phyloP scores from a whole-genome alignment of 1,284 basidiomycete genomes.

The Sporisorium exsertum region DNA sequence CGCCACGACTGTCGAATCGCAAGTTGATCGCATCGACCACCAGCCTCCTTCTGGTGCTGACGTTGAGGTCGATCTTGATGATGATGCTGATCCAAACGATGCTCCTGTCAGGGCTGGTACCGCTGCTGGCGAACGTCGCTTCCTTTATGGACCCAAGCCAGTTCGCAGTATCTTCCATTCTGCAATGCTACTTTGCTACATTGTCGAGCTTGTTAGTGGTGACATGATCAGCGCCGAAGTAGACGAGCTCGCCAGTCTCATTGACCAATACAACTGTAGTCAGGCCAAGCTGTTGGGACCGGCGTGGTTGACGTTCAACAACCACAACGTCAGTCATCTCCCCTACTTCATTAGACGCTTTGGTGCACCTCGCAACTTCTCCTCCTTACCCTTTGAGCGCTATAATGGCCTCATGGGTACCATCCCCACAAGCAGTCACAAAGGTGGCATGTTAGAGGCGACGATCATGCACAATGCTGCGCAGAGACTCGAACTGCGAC shows the following conservation, averaged over 20 bases:
- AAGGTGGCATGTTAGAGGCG: background rate
- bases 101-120: too few relatives aligned
- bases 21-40: too few relatives aligned
- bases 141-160: background rate
- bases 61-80: too few relatives aligned
- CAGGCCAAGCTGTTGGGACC: conserved; percentile 9
- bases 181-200: background rate
- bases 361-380: conserved; percentile 7
- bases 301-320: conserved; percentile 16
- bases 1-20: too few relatives aligned
- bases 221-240: background rate
- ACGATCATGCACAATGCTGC: background rate
- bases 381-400: conserved; percentile 5
- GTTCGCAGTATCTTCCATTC: background rate
- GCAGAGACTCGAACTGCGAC: background rate
- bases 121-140: too few relatives aligned
- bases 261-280: background rate
- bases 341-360: conserved; percentile 3
- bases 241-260: background rate
- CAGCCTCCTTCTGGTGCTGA: too few relatives aligned
- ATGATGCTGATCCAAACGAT: background rate
- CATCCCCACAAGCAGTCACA: background rate
- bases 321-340: conserved; percentile 5
- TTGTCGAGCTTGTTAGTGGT: conserved; percentile 1
- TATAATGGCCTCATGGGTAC: conserved; percentile 1